phyloP scores from a whole-genome alignment of 139 green algal genomes.

The Yamagishiella unicocca region DNA sequence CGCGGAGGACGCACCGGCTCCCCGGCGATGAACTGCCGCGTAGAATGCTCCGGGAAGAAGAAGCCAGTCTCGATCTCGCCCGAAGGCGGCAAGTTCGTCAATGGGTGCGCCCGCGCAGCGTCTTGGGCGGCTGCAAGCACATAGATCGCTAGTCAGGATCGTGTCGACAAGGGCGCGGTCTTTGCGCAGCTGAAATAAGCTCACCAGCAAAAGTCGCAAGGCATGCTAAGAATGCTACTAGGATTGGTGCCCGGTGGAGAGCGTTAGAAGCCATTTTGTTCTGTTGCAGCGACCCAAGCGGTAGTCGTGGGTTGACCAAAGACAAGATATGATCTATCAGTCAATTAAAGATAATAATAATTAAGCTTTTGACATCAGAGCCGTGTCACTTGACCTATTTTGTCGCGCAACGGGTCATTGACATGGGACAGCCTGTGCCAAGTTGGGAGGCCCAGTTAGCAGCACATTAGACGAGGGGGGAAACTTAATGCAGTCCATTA shows the following conservation, averaged over 20 bases:
- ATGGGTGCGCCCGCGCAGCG: conserved; percentile 35
- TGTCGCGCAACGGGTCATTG: too few relatives aligned
- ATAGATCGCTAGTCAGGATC: conserved; percentile 27
- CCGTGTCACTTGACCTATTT: too few relatives aligned
- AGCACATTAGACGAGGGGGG: too few relatives aligned
- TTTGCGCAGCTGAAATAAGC: neutral
- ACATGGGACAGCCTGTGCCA: too few relatives aligned
- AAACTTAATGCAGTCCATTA: too few relatives aligned
- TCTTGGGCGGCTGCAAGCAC: conserved; percentile 21
- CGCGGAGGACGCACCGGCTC: conserved; percentile 39
- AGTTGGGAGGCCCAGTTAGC: too few relatives aligned
- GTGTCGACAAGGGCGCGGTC: neutral
- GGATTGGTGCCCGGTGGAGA: neutral
- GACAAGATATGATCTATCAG: too few relatives aligned
- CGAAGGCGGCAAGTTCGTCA: conserved; percentile 52
- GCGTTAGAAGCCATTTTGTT: neutral
- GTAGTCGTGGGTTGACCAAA: neutral
- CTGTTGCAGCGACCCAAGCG: neutral
- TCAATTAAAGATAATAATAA: too few relatives aligned
- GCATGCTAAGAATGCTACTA: conserved; percentile 7
- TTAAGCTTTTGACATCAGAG: too few relatives aligned
- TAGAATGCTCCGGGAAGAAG: conserved; percentile 55
- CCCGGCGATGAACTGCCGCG: conserved; percentile 54
- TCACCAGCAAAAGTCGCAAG: conserved; percentile 23
- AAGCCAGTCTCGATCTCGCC: conserved; percentile 51